Base-by-base conservation (phyloP, 352 stramenopile species). In the Globisporangium barbulae region DNA sequence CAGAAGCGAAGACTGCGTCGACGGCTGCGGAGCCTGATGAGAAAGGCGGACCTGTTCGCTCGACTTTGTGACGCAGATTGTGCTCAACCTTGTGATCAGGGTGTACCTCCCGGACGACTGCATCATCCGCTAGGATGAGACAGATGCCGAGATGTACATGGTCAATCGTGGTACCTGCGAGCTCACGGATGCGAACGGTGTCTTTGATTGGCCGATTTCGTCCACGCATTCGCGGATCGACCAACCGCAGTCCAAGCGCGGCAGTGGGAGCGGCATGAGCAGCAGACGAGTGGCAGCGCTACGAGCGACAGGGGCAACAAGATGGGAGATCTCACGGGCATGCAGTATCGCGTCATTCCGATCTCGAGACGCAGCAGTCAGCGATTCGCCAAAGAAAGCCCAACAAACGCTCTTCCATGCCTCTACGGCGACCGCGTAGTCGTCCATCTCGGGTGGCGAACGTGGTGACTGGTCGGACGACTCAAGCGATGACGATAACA, bases 21-120 rank as follows among this genome's bases (percentile, higher is more conserved):
- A 13, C 17, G 42, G 10, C 15, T 33, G 25, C 41, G 33, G 3
- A 39, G 37, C 25, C 28, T 45, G 5, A 28, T 37, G 35, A n/a
- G 31, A n/a, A 47, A 37, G 30, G 22, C 49, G 71, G 0, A 67
- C 73, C 9, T 89, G 77, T 42, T 76, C 71, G 0, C 70, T 72
- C 1, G 77, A 89, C 66, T 82, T 90, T 48, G 67, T 81, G 10
- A 85, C 83, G 44, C 79, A 80, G 10, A 59, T 89, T 6, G 70
- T 88, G n/a, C 47, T 81, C 2, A 71, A 70, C 28, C 62, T 90
- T 17, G 61, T 77, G 28, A 79, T 80, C 6, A 74, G 79, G 12
- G 72, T 90, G 5, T 90, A 90, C 61, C 64, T 89, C 22, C 81
- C 79, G 1, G 79, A 89, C 30, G 79, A 90, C 53, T 90, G 78